These are phyloP conservation scores for Spizellomyces punctatus DNA, from an alignment of 192 early-diverging fungal species.

Conservation along the genomic window DNA sequence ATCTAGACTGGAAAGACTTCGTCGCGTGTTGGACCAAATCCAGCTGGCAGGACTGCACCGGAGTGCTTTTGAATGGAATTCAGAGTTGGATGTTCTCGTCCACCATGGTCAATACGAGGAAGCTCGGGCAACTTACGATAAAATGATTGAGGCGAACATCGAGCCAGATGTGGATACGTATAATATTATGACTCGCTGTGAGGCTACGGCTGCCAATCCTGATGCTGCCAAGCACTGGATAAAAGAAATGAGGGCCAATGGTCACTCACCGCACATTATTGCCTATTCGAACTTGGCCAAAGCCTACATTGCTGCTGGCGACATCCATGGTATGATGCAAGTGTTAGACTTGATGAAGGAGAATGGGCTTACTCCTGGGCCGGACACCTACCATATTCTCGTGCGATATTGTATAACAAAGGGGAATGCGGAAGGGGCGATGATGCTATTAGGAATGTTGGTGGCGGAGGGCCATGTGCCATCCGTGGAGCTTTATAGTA, in stretches of 20 bases:
- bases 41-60: background rate
- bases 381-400: background rate
- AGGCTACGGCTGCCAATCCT: background rate
- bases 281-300: slow-evolving; percentile 1
- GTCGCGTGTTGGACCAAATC: background rate
- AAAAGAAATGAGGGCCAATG: background rate
- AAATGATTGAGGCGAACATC: background rate
- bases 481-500: background rate
- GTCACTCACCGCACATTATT: background rate
- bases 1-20: background rate
- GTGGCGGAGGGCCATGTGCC: background rate
- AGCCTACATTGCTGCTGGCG: background rate
- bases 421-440: background rate
- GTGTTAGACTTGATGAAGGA: background rate
- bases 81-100: background rate
- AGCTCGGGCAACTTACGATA: background rate
- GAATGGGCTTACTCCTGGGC: no score
- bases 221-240: background rate
- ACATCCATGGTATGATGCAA: background rate
- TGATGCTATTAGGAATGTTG: background rate
- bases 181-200: background rate
- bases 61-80: background rate
- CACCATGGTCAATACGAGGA: background rate
- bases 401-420: background rate
- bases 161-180: background rate